These are phyloP conservation scores for Phyllosticta citribraziliensis DNA, from an alignment of 2,329 filamentous ascomycete species.

Conservation along the genomic window DNA sequence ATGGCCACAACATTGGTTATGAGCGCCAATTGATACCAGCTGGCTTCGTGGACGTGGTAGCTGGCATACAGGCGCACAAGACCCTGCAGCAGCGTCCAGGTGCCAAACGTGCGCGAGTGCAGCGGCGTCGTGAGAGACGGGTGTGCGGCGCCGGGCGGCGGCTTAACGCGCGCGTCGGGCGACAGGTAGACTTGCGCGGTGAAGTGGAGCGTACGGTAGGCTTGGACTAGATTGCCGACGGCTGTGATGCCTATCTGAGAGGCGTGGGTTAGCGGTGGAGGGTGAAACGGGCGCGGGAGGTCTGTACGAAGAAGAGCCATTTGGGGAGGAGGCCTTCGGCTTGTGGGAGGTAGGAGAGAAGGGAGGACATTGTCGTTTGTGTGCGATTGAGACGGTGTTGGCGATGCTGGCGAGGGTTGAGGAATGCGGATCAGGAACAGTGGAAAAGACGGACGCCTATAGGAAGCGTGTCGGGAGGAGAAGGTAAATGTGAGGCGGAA, in stretches of 20 bases:
- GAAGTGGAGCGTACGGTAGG: conserved; percentile 69
- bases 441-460: background rate
- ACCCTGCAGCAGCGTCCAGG: conserved; percentile 73
- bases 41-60: conserved; percentile 64
- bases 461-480: background rate
- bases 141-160: conserved; percentile 27
- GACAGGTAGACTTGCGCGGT: conserved; percentile 81
- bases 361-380: conserved; percentile 21
- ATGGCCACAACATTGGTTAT: conserved; percentile 75
- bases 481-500: background rate
- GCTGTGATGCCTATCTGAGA: conserved; percentile 70
- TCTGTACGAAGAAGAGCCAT: conserved; percentile 54
- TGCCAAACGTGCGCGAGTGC: conserved; percentile 71
- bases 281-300: background rate
- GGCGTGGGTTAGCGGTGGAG: conserved; percentile 3
- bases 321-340: conserved; percentile 48
- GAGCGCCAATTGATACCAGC: conserved; percentile 69
- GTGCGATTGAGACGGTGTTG: background rate
- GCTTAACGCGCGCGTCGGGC: conserved; percentile 36
- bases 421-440: background rate
- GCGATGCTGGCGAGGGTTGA: background rate
- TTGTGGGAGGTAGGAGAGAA: conserved; percentile 34
- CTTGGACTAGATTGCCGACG: conserved; percentile 75
- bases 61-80: conserved; percentile 74
- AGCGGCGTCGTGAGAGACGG: conserved; percentile 57